phyloP scores from a whole-genome alignment of 2,329 filamentous ascomycete genomes.

The Macrophomina pseudophaseolina region DNA sequence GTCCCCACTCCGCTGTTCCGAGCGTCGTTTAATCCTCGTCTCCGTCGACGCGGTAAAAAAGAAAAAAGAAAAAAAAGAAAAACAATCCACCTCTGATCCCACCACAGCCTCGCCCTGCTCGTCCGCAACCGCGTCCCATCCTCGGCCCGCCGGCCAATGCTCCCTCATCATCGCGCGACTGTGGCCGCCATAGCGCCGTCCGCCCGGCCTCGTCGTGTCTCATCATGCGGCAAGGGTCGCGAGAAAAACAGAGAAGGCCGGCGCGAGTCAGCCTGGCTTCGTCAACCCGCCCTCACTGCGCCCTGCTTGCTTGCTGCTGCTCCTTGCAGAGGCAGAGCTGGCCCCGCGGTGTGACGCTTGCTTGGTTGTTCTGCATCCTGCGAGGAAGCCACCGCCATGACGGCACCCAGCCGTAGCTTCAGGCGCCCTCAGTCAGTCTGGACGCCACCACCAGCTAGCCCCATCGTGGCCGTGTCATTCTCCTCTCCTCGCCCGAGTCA shows the following conservation, averaged over 20 bases:
- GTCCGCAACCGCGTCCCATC: neutral
- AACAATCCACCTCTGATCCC: neutral
- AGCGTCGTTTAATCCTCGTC: constrained; percentile 17
- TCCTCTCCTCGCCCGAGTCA: neutral
- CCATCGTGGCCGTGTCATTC: neutral
- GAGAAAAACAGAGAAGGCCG: neutral
- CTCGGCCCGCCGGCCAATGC: constrained; percentile 15
- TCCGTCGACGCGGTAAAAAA: constrained; percentile 3
- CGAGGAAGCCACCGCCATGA: neutral
- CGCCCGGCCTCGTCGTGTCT: neutral
- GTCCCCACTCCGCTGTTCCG: constrained; percentile 13
- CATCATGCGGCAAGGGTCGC: constrained; percentile 7
- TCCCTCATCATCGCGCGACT: neutral
- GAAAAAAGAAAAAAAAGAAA: too few relatives aligned
- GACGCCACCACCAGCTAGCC: neutral
- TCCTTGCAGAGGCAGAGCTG: constrained; percentile 7
- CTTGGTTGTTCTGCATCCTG: constrained; percentile 10
- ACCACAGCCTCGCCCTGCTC: neutral
- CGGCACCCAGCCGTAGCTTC: neutral
- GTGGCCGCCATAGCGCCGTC: neutral
- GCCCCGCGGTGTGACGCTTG: neutral
- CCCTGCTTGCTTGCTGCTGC: neutral
- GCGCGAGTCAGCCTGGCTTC: neutral
- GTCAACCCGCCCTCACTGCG: neutral
- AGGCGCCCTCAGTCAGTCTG: neutral